phyloP scores from a whole-genome alignment of 2,329 filamentous ascomycete genomes.

The Aureobasidium sp. region DNA sequence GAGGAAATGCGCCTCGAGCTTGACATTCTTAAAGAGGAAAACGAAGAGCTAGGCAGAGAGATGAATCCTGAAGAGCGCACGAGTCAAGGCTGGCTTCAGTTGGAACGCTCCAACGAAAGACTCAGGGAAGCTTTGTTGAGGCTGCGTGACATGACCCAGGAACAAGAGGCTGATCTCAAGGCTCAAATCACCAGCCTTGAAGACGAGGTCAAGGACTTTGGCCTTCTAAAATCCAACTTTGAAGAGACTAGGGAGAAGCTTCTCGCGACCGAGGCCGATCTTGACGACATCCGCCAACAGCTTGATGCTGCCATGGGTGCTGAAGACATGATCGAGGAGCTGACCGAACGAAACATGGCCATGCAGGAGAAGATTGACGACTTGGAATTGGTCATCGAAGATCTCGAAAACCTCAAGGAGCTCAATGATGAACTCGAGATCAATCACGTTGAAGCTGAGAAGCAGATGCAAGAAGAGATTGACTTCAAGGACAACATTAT shows the following conservation, averaged over 20 bases:
- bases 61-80: slow-evolving; percentile 84
- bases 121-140: slow-evolving; percentile 76
- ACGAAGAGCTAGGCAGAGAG: slow-evolving; percentile 70
- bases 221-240: slow-evolving; percentile 49
- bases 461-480: slow-evolving; percentile 88
- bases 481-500: slow-evolving; percentile 81
- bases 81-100: slow-evolving; percentile 79
- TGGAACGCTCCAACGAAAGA: slow-evolving; percentile 84
- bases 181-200: slow-evolving; percentile 44
- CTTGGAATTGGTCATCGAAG: slow-evolving; percentile 71
- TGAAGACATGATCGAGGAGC: slow-evolving; percentile 88
- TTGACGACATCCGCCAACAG: slow-evolving; percentile 83
- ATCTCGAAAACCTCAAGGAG: slow-evolving; percentile 82
- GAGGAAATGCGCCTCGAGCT: slow-evolving; percentile 85
- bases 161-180: slow-evolving; percentile 71
- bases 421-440: slow-evolving; percentile 90
- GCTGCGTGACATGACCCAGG: slow-evolving; percentile 77
- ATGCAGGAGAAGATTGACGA: slow-evolving; percentile 78
- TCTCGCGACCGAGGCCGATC: slow-evolving; percentile 60
- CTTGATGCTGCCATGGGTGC: slow-evolving; percentile 80
- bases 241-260: slow-evolving; percentile 65
- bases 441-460: slow-evolving; percentile 87
- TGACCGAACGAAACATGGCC: slow-evolving; percentile 78
- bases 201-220: slow-evolving; percentile 34
- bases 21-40: slow-evolving; percentile 81